Evolutionary conservation across 345 rosid genomes (phyloP).

Genomic region (Gossypium longicalyx): DNA sequence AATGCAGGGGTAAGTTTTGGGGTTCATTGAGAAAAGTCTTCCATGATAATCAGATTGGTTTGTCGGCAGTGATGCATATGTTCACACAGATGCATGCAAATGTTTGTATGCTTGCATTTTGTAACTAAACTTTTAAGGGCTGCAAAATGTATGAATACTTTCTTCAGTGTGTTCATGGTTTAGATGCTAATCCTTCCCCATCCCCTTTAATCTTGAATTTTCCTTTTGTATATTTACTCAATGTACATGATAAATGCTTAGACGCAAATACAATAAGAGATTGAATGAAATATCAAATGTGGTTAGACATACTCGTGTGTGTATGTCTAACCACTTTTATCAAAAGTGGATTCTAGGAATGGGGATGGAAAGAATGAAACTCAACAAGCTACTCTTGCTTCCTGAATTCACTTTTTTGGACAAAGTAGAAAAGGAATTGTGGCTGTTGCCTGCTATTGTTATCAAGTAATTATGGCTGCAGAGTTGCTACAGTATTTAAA

Average conservation of each 20-base stretch:
- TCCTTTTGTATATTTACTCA: background rate
- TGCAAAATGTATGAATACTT: constrained; percentile 6
- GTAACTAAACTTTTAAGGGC: background rate
- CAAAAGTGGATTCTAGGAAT: background rate
- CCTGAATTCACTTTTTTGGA: background rate
- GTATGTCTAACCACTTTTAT: too few species aligned
- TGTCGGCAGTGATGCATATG: background rate
- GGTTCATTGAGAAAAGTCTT: constrained; percentile 10
- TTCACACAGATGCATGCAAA: background rate
- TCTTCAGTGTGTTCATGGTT: background rate
- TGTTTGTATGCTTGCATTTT: background rate
- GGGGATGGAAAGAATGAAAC: background rate
- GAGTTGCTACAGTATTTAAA: background rate
- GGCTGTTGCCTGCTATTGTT: background rate
- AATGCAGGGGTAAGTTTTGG: constrained; percentile 75
- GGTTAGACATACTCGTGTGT: background rate
- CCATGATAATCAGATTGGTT: background rate
- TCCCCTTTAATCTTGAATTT: background rate
- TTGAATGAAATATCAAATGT: background rate
- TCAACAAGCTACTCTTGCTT: background rate
- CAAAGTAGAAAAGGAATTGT: background rate
- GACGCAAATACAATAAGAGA: background rate
- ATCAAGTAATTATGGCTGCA: background rate
- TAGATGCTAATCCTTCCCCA: background rate
- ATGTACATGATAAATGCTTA: background rate